Base-by-base conservation (phyloP, 192 early-diverging fungal species). In the Gryganskiella cystojenkinii region DNA sequence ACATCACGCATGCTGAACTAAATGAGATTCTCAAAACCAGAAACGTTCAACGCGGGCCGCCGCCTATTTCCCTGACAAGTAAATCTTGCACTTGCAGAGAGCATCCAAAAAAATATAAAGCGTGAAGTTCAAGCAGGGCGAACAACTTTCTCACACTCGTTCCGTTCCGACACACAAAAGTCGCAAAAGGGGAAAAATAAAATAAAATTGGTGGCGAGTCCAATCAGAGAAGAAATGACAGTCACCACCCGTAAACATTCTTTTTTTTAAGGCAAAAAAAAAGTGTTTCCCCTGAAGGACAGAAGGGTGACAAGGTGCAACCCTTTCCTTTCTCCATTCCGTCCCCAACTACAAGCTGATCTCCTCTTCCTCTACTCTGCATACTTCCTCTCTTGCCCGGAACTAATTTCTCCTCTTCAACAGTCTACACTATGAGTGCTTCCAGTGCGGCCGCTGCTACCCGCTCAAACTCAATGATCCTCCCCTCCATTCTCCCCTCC, bases 371-470 rank as follows among this genome's bases (percentile, higher is more conserved):
- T 31, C 24, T 25, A 10, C 34, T 17, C 33, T 51, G 37, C 37
- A 9, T 40, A 5, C 37, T 5, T 40, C 37, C 13, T 13, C 37
- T 40, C 37, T 40, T 40, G 37, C 37, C n/a, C n/a, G n/a, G 54
- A 5, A 6, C 34, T 31, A 22, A 37, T 44, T 45, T 44, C 10
- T 7, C 10, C 2, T 19, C 51, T n/a, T 15, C 13, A 24, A 19
- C 42, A 31, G 20, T 25, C 49, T 20, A 59, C 44, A 40, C 50
- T 15, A 78, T 78, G 74, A 78, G 74, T 64, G 74, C 74, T 13
- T 64, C 74, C 25, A 78, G 59, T 59, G 74, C 74, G 33, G 73
- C 73, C 25, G 74, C 74, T 46, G 74, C 74, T n/a, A 52, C 73
- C 15, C 35, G 74, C 28, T 44, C 60, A 24, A 78, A 78, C 50